Conservation (phyloP, 371 early-diverging fungal species). For the Rhizomucor pusillus region DNA sequence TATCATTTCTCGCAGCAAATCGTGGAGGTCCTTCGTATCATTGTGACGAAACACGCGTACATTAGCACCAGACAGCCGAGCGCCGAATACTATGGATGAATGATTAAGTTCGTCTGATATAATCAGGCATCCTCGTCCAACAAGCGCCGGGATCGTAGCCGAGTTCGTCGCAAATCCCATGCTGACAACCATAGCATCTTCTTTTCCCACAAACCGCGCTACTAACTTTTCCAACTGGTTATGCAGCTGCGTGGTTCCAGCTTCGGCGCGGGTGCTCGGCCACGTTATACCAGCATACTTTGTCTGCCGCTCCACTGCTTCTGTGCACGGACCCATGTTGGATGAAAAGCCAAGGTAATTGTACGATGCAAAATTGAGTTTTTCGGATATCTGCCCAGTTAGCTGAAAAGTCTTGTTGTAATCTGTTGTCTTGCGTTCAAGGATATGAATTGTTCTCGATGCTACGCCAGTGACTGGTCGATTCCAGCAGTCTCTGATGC, state of each 20-base stretch:
- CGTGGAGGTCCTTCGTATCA: slow-evolving; percentile 77
- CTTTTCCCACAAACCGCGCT: slow-evolving; percentile 95
- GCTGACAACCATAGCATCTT: slow-evolving; percentile 91
- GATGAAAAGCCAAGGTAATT: slow-evolving; percentile 99
- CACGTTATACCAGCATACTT: slow-evolving; percentile 63
- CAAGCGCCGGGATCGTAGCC: slow-evolving; percentile 94
- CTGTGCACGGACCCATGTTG: slow-evolving; percentile 87
- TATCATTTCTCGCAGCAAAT: slow-evolving; percentile 87
- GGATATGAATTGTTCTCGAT: slow-evolving; percentile 84
- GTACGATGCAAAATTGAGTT: slow-evolving; percentile 98
- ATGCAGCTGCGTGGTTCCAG: slow-evolving; percentile 64
- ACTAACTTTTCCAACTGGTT: slow-evolving; percentile 87
- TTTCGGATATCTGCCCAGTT: slow-evolving; percentile 80
- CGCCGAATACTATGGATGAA: slow-evolving; percentile 94
- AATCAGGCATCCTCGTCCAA: slow-evolving; percentile 82
- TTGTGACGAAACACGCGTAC: slow-evolving; percentile 99
- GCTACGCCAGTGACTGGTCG: slow-evolving; percentile 97
- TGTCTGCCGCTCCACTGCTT: slow-evolving; percentile 80
- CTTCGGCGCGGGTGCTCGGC: slow-evolving; percentile 73
- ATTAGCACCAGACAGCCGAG: slow-evolving; percentile 92
- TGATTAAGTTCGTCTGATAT: slow-evolving; percentile 99
- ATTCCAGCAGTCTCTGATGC: slow-evolving; percentile 97
- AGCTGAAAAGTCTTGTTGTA: slow-evolving; percentile 72
- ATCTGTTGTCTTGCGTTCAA: slow-evolving; percentile 85
- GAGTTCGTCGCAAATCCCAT: slow-evolving; percentile 99